Evolutionary conservation across 2,329 filamentous ascomycete species (phyloP).

Genomic region (Triangularia verruculosa): DNA sequence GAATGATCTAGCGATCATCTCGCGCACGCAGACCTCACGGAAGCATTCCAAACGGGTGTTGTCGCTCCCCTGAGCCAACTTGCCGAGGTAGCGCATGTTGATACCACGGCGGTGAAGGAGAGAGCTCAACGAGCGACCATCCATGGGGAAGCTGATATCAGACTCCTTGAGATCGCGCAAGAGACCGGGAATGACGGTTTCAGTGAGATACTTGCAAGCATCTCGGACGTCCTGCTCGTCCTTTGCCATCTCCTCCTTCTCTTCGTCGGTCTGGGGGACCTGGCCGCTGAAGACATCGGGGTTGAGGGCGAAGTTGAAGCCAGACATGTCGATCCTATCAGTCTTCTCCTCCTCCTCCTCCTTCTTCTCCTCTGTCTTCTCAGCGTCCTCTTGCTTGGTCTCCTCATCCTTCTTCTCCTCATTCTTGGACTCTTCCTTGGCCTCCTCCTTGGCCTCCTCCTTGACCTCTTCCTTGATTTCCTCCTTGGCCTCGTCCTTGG

Average conservation of each 20-base stretch:
- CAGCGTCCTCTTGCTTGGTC: constrained; percentile 25
- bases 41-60: constrained; percentile 74
- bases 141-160: constrained; percentile 97
- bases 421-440: constrained; percentile 30
- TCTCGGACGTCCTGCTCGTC: constrained; percentile 88
- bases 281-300: constrained; percentile 95
- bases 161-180: constrained; percentile 85
- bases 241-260: constrained; percentile 76
- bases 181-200: constrained; percentile 78
- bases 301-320: constrained; percentile 86
- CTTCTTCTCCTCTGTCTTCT: constrained; percentile 19
- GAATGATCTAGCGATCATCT: constrained; percentile 94
- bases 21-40: constrained; percentile 73
- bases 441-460: constrained; percentile 36
- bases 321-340: constrained; percentile 78
- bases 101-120: constrained; percentile 95
- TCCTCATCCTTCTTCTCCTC: constrained; percentile 6
- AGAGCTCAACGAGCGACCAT: constrained; percentile 84
- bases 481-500: constrained; percentile 34
- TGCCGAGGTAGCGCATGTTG: constrained; percentile 94
- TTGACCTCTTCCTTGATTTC: constrained; percentile 24
- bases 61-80: constrained; percentile 67
- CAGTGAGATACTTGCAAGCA: constrained; percentile 74
- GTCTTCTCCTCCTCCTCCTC: constrained; percentile 38
- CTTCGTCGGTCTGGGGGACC: constrained; percentile 80